Evolutionary conservation across 768 basidiomycete species (phyloP), one percentile per base, ranked within the genome.

Genomic region (Serendipita sp.): DNA sequence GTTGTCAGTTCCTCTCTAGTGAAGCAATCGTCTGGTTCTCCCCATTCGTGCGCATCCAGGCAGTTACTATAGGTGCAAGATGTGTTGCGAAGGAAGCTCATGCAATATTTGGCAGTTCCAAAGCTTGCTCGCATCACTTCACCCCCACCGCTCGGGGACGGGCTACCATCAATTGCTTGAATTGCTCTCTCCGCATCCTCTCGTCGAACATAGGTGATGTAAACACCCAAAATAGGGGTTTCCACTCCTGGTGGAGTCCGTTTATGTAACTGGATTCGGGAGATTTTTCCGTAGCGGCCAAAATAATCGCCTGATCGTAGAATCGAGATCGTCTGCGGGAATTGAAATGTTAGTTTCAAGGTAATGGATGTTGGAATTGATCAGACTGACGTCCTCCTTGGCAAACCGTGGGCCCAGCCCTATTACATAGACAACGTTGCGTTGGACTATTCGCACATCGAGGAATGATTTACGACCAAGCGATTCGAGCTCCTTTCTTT

Each of bases 91-190:
- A 99, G 81, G 73, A 96, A 98, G 2, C 85, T 80, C 84, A 97
- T 93, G 75, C 96, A 99, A 71, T 99, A 99, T 74, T 96, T 91
- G 36, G 95, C 95, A 15, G 94, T 98, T 32, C 96, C 96, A 73
- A 91, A 86, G 71, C 91, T 94, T 16, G 93, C 95, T 67, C 91
- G 82, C 84, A 99, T 87, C 48, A 90, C 80, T 66, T 94, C 88
- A 23, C 86, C 85, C 41, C 88, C 87, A 54, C 91, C 92, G 13
- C 87, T 85, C n/a, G 94, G 92, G 13, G 92, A 90, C 23, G 86
- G 78, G 30, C 89, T 84, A 2, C 96, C 94, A 74, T 99, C 96
- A 30, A 98, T 88, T 13, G 92, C 91, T 30, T 85, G 78, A 67
- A 98, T 97, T 64, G 91, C 91, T 28, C 92, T 84, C 34, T 89